Evolutionary conservation across 202 grass and related monocot species (phyloP), one percentile per base, ranked within the genome.

Genomic region (Schoenoplectus tabernaemontani): DNA sequence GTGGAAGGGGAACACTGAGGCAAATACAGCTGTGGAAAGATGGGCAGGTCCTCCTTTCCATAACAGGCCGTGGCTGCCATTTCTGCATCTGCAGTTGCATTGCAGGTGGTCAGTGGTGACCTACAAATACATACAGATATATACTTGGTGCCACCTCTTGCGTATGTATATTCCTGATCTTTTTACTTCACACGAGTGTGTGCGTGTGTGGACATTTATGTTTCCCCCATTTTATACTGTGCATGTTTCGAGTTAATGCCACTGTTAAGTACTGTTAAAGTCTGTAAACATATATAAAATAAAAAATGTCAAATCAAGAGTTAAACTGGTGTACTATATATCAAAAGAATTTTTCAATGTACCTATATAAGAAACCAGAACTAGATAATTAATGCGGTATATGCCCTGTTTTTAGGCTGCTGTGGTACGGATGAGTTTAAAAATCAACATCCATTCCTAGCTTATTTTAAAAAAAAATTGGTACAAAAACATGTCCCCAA

Each of bases 41-140:
- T 80, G 77, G 77, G 77, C 7, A 62, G 59, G 77, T 59, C 9
- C 37, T 79, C 57, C 34, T 61, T 80, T 63, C 24, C 77, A 80
- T 63, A 80, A 79, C 36, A 50, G 39, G 51, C 59, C 59, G 38
- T 63, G 39, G 2, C 74, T 77, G 74, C 33, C 74, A 77, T 77
- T 39, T 77, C 74, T 63, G 77, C 77, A 61, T 56, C n/a, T 44
- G 77, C 33, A 53, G 69, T 16, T 19, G 48, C 48, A 4, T 56
- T 56, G 51, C 51, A 56, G 51, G 16, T 56, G 13, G 16, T 37
- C 36, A 37, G 26, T 74, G 44, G 24, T 50, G 46, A 74, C 46
- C 69, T 74, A 74, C 22, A 74, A 34, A 74, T 44, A 32, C 44
- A 33, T 15, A 73, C 47, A 68, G 3, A 42, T 23, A 39, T 38